phyloP scores from a whole-genome alignment of 768 basidiomycete species.

The Amanita exitialis region DNA sequence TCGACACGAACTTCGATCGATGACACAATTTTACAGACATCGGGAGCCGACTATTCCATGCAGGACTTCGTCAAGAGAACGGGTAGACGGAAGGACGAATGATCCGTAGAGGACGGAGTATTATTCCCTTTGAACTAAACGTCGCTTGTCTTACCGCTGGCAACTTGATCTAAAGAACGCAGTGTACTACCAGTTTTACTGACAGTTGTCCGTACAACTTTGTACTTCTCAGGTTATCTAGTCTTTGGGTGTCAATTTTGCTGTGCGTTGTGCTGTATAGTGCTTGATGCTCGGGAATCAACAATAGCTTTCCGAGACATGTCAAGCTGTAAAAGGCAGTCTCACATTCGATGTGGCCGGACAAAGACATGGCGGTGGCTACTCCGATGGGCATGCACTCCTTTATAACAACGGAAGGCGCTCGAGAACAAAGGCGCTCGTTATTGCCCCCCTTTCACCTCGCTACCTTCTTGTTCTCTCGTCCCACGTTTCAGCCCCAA shows the following conservation, averaged over 20 bases:
- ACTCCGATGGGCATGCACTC: neutral
- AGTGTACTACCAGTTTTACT: neutral
- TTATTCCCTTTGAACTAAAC: neutral
- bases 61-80: slow-evolving; percentile 54
- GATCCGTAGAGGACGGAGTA: slow-evolving; percentile 11
- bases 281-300: neutral
- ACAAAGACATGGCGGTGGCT: slow-evolving; percentile 4
- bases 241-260: neutral
- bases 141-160: neutral
- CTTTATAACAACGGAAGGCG: slow-evolving; percentile 1
- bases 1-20: slow-evolving; percentile 11
- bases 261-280: neutral
- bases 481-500: neutral
- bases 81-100: slow-evolving; percentile 48
- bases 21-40: slow-evolving; percentile 29
- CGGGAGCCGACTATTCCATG: slow-evolving; percentile 68
- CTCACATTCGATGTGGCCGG: slow-evolving; percentile 5
- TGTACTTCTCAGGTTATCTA: neutral
- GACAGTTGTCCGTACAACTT: neutral
- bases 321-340: slow-evolving; percentile 4
- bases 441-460: neutral
- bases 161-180: neutral
- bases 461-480: neutral
- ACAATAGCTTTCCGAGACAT: neutral
- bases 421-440: neutral